phyloP scores from a whole-genome alignment of 306 rosid species.

The Medicago arabica region DNA sequence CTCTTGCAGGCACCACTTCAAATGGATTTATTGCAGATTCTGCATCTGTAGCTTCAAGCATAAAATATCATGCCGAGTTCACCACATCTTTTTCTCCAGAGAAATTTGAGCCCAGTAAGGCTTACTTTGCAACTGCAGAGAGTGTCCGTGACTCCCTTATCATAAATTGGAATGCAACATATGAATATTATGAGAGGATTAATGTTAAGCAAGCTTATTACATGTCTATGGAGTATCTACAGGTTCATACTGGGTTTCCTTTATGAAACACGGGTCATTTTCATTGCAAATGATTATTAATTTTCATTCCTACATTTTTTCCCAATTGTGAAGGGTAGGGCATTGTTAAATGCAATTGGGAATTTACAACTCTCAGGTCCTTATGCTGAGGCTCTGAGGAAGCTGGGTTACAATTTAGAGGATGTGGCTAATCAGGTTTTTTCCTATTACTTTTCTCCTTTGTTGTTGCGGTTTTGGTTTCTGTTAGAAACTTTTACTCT shows the following conservation, averaged over 20 bases:
- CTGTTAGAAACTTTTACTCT: not conserved
- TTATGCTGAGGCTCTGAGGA: slow-evolving; percentile 82
- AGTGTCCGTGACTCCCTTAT: slow-evolving; percentile 86
- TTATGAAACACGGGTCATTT: slow-evolving; percentile 22
- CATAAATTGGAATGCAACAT: slow-evolving; percentile 87
- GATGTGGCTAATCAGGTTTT: slow-evolving; percentile 80
- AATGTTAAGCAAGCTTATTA: slow-evolving; percentile 92
- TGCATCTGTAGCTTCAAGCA: slow-evolving; percentile 74
- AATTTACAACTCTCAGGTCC: slow-evolving; percentile 88
- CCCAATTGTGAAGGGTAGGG: slow-evolving; percentile 74
- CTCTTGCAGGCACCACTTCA: slow-evolving; percentile 42
- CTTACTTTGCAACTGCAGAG: slow-evolving; percentile 84
- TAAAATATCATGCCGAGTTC: slow-evolving; percentile 94
- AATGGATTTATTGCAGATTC: slow-evolving; percentile 64
- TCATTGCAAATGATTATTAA: slow-evolving; percentile 18
- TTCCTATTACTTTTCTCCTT: not conserved
- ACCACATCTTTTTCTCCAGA: slow-evolving; percentile 78
- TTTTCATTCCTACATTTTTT: slow-evolving; percentile 19
- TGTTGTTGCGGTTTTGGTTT: not conserved
- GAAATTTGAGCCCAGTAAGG: slow-evolving; percentile 73
- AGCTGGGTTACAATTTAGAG: slow-evolving; percentile 81
- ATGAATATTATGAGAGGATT: slow-evolving; percentile 60
- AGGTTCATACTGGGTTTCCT: slow-evolving; percentile 62
- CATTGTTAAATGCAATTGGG: slow-evolving; percentile 89
- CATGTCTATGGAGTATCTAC: slow-evolving; percentile 95